Evolutionary conservation across 1,139 yeast species (phyloP).

Genomic region (Lodderomyces theae): DNA sequence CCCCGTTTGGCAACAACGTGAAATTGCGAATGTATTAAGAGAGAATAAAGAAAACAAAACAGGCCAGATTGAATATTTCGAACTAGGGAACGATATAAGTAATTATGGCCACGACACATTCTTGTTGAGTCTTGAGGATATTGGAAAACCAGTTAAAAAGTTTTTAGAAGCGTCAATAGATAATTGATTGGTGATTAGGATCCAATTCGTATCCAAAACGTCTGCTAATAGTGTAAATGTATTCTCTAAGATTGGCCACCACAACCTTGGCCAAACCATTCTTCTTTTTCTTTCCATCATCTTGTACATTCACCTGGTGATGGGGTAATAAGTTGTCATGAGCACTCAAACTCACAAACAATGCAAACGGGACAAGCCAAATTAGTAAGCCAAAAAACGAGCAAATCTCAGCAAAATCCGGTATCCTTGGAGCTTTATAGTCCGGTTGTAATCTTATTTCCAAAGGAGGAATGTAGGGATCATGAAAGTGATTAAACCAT

Average conservation of each 20-base stretch:
- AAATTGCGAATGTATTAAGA: slow-evolving; percentile 62
- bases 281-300: slow-evolving; percentile 30
- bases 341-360: slow-evolving; percentile 89
- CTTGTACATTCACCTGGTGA: slow-evolving; percentile 32
- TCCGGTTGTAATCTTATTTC: slow-evolving; percentile 55
- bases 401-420: slow-evolving; percentile 83
- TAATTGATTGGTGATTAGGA: slow-evolving; percentile 53
- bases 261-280: slow-evolving; percentile 54
- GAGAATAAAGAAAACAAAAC: slow-evolving; percentile 23
- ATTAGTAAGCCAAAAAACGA: slow-evolving; percentile 91
- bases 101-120: slow-evolving; percentile 91
- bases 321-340: slow-evolving; percentile 85
- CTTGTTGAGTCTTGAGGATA: slow-evolving; percentile 69
- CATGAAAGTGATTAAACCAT: slow-evolving; percentile 86
- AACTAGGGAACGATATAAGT: slow-evolving; percentile 71
- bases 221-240: slow-evolving; percentile 47
- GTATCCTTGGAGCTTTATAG: slow-evolving; percentile 66
- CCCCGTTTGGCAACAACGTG: slow-evolving; percentile 94
- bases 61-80: slow-evolving; percentile 55
- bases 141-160: slow-evolving; percentile 70
- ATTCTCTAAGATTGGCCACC: slow-evolving; percentile 52
- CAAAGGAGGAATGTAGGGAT: slow-evolving; percentile 58
- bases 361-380: slow-evolving; percentile 92
- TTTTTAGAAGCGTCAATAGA: slow-evolving; percentile 44
- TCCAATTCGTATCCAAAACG: slow-evolving; percentile 64